Evolutionary conservation across 345 rosid genomes (phyloP), one percentile per base, ranked within the genome.

Genomic region (Brassica cretica): DNA sequence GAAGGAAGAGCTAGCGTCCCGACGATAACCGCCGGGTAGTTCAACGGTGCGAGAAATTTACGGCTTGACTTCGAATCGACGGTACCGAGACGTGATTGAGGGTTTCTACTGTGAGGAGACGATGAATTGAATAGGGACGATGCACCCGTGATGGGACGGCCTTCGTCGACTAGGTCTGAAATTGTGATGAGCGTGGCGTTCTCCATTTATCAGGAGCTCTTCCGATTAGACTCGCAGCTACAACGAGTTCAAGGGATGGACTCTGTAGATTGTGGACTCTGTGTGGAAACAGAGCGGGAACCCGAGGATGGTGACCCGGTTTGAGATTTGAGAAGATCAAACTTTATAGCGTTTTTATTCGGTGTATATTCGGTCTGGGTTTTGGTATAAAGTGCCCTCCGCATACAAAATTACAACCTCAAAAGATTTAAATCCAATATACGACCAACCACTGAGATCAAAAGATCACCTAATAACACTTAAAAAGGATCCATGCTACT

Each of bases 1-100:
- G 84, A 39, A 0, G 96, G 96, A 15, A 90, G 91, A 25, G 79
- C 70, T 65, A 94, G 32, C 61, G 86, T 87, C 58, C 98, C 98
- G 46, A 85, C 4, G 74, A 94, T 81, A 66, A 87, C 37, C 33
- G 86, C 84, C 0, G 93, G 85, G 63, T 73, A 32, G 29, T 64
- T 77, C 41, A 92, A 58, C 6, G 91, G 87, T 8, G 73, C 27
- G 30, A 94, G 87, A 35, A 84, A 25, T 27, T 79, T 84, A 76
- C 53, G 55, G 60, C 19, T 79, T 33, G 65, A 69, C 33, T 65
- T 78, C 2, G 85, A 71, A 66, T 15, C 55, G 16, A 83, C 2
- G 33, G 61, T 1, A 2, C 11, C 64, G 25, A 61, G 3, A 6
- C 75, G 79, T 44, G 82, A 56, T 30, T 69, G 72, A 68, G 46